Conservation (phyloP, 169 alveolate species). For the Plasmodium cynomolgi region DNA sequence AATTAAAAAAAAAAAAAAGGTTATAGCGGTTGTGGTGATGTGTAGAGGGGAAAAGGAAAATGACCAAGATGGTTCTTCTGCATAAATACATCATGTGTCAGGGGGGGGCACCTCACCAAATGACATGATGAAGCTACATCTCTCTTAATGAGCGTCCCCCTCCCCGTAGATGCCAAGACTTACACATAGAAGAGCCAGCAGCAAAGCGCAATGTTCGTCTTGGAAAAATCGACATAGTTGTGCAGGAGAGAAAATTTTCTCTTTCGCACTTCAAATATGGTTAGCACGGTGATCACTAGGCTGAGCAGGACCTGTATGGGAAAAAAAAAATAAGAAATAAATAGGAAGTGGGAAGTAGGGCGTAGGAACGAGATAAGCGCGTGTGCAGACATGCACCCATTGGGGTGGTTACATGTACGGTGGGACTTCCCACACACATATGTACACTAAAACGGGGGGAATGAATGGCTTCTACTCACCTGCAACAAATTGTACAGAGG, state of each 20-base stretch:
- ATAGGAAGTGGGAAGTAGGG: too few relatives aligned
- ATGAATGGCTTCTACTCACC: background rate
- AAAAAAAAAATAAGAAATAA: background rate
- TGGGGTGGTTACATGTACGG: background rate
- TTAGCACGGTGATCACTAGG: constrained; percentile 10
- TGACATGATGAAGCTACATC: background rate
- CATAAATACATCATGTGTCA: background rate
- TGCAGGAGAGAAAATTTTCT: constrained; percentile 22
- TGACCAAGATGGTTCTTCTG: background rate
- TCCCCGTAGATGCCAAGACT: background rate
- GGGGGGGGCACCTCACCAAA: background rate
- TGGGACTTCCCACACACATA: background rate
- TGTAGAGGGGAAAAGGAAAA: background rate
- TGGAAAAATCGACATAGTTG: constrained; percentile 29
- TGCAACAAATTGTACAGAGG: constrained; percentile 46
- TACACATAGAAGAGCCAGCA: constrained; percentile 65
- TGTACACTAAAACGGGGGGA: background rate
- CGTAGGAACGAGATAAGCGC: too few relatives aligned
- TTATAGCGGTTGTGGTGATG: too few relatives aligned
- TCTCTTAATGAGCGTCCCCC: background rate
- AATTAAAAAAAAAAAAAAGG: background rate
- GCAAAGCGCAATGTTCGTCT: constrained; percentile 40
- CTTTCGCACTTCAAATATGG: constrained; percentile 29
- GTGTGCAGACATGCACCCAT: background rate
- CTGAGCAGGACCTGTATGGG: constrained; percentile 33